These are phyloP conservation scores for Entelexis sorbosivorans DNA, from an alignment of 1,139 yeast genomes.

Conservation along the genomic window DNA sequence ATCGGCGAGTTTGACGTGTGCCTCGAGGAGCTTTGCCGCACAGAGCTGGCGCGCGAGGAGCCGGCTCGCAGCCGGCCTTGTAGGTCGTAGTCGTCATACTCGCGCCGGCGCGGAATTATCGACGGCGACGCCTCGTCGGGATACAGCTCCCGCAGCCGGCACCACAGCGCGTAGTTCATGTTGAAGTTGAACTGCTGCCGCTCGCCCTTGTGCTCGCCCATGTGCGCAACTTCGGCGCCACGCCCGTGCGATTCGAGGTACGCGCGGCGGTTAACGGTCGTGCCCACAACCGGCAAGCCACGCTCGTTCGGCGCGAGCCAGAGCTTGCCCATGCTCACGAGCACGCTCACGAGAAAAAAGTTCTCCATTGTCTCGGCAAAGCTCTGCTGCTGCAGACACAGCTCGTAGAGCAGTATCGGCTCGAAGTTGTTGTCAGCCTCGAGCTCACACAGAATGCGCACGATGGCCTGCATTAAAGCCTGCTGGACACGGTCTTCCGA, in stretches of 20 bases:
- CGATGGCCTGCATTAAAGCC: background rate
- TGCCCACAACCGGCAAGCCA: constrained; percentile 15
- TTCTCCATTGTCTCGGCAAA: constrained; percentile 16
- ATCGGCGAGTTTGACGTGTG: too few species aligned
- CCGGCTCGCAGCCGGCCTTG: background rate
- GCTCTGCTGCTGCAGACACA: constrained; percentile 13
- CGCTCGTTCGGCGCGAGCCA: constrained; percentile 11
- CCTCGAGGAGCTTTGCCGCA: too few species aligned
- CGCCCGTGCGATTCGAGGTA: background rate
- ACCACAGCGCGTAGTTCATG: constrained; percentile 5
- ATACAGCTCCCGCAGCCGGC: background rate
- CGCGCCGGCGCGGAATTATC: constrained; percentile 2
- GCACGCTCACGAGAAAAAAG: constrained; percentile 9
- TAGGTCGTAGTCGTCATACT: background rate
- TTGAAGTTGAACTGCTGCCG: constrained; percentile 15
- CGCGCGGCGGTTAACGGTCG: constrained; percentile 1
- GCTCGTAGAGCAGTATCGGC: constrained; percentile 11
- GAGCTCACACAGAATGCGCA: background rate
- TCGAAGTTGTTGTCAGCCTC: background rate
- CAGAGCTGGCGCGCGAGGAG: too few species aligned
- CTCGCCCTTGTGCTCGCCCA: background rate
- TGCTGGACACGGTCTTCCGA: background rate
- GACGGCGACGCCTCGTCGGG: background rate
- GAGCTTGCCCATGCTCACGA: constrained; percentile 8
- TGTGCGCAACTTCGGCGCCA: background rate